phyloP scores from a whole-genome alignment of 2,329 filamentous ascomycete genomes.

The Knufia fluminis region DNA sequence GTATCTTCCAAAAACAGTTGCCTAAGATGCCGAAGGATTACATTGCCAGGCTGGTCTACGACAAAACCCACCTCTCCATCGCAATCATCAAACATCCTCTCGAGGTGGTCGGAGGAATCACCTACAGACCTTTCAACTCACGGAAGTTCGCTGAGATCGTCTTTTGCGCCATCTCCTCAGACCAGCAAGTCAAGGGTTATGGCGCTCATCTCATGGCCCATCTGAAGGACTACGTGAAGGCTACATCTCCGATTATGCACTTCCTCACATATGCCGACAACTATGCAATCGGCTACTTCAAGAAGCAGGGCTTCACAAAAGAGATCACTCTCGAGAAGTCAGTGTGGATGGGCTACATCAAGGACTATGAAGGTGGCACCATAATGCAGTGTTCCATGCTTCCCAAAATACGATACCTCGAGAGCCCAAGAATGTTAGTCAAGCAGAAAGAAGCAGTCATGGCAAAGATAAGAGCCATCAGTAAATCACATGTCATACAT shows the following conservation, averaged over 20 bases:
- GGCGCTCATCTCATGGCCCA: conserved; percentile 97
- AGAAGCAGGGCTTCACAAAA: conserved; percentile 98
- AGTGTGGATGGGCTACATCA: conserved; percentile 99
- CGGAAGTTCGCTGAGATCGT: conserved; percentile 96
- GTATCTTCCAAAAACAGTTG: conserved; percentile 95
- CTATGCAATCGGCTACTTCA: conserved; percentile 97
- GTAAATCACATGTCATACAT: conserved; percentile 79
- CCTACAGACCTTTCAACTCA: conserved; percentile 86
- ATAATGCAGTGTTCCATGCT: conserved; percentile 99
- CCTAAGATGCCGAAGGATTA: conserved; percentile 99
- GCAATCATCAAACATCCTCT: conserved; percentile 95
- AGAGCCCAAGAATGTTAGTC: conserved; percentile 82
- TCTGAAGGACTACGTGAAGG: conserved; percentile 95
- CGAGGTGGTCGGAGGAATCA: conserved; percentile 89
- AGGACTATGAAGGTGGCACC: conserved; percentile 96
- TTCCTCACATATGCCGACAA: conserved; percentile 98
- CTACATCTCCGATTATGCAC: conserved; percentile 93
- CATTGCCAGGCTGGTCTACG: conserved; percentile 93
- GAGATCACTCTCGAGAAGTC: conserved; percentile 86
- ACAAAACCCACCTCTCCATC: conserved; percentile 90
- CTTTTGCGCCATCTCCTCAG: conserved; percentile 93
- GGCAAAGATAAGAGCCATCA: conserved; percentile 88
- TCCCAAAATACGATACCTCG: conserved; percentile 85
- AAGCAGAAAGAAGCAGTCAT: conserved; percentile 96
- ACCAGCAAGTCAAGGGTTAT: conserved; percentile 98